Evolutionary conservation across 768 basidiomycete species (phyloP).

Genomic region (Lactarius sp.): DNA sequence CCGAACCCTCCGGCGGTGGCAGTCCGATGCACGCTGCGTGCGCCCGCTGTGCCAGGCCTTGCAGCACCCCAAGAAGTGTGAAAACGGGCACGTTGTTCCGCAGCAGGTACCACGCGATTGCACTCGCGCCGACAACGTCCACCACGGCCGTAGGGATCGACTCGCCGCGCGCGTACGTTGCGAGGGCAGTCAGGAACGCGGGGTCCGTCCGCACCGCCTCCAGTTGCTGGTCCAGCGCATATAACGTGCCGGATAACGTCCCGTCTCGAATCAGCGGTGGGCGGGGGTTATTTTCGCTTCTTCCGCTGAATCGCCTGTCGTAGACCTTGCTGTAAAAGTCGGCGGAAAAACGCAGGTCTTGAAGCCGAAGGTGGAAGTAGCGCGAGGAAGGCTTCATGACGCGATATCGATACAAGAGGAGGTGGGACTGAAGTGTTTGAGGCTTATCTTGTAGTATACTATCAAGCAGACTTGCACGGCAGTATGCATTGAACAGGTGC

Average conservation of each 20-base stretch:
- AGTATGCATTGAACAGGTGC: conserved; percentile 61
- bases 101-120: conserved; percentile 67
- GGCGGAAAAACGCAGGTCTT: conserved; percentile 67
- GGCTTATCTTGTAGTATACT: conserved; percentile 91
- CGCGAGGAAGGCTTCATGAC: conserved; percentile 51
- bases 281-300: conserved; percentile 57
- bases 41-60: conserved; percentile 57
- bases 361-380: conserved; percentile 62
- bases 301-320: conserved; percentile 69
- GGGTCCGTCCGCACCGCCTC: conserved; percentile 41
- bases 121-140: conserved; percentile 31
- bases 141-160: conserved; percentile 27
- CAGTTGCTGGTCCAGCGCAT: conserved; percentile 56
- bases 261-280: conserved; percentile 69
- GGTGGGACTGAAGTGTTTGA: conserved; percentile 66
- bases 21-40: conserved; percentile 49
- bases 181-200: conserved; percentile 42
- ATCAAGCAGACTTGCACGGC: conserved; percentile 74
- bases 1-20: conserved; percentile 49
- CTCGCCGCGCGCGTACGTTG: conserved; percentile 55
- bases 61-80: conserved; percentile 57
- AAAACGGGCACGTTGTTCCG: conserved; percentile 68
- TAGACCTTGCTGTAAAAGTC: conserved; percentile 77
- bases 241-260: conserved; percentile 60
- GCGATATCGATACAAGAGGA: conserved; percentile 66